Percentiles rank a stretch among this genome's conserved stretches.
These are phyloP conservation scores for Microsporum audouinii DNA, from an alignment of 2,329 filamentous ascomycete species.

Conservation along the genomic window DNA sequence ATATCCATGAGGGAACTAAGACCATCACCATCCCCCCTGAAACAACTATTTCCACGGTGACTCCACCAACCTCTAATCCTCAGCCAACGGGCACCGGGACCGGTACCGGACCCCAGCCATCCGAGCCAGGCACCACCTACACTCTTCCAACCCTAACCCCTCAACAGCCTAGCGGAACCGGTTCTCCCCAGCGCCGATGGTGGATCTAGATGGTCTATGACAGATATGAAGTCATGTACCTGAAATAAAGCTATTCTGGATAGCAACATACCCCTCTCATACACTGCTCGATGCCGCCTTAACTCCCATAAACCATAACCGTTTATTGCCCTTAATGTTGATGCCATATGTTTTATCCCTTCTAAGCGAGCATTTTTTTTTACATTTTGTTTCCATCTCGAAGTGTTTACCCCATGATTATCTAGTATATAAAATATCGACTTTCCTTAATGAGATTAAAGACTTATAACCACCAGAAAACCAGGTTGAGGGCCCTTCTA, in stretches of 20 bases:
- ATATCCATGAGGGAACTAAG: slow-evolving; percentile 3
- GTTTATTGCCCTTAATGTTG: background rate
- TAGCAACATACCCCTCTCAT: background rate
- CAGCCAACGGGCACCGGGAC: slow-evolving; percentile 5
- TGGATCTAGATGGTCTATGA: background rate
- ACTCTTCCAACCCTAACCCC: background rate
- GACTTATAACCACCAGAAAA: background rate
- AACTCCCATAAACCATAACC: background rate
- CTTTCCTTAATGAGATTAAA: background rate
- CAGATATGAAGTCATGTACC: background rate
- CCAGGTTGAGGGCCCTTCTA: background rate
- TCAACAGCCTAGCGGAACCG: background rate
- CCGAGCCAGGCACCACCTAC: background rate
- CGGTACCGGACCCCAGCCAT: background rate
- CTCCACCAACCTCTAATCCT: slow-evolving; percentile 2
- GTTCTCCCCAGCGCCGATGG: background rate
- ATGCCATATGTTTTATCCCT: background rate
- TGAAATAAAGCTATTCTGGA: background rate
- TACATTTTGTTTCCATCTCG: background rate
- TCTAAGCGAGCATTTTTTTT: background rate
- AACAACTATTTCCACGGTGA: background rate
- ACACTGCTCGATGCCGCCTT: background rate
- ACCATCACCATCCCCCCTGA: background rate
- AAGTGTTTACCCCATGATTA: background rate
- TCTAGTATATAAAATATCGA: background rate